Evolutionary conservation across 2,329 filamentous ascomycete genomes (phyloP).

Genomic region (Ophiognomonia clavigignenti-juglandacearum): DNA sequence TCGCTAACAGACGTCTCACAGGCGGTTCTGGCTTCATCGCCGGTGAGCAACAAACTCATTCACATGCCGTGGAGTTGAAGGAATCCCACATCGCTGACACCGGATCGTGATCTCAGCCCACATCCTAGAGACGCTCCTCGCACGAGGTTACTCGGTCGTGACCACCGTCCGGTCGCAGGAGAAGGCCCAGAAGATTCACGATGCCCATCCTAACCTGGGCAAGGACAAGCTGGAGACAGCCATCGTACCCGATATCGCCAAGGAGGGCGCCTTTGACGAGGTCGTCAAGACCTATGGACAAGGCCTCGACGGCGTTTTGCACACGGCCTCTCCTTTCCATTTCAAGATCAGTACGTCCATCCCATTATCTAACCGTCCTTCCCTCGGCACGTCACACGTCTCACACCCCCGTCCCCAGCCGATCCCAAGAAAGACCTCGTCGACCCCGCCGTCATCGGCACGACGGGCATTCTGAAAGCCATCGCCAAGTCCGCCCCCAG

Average conservation of each 20-base stretch:
- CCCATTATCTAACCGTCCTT: neutral
- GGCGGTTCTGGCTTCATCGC: slow-evolving; percentile 51
- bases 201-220: slow-evolving; percentile 38
- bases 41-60: slow-evolving; percentile 33
- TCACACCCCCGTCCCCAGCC: slow-evolving; percentile 20
- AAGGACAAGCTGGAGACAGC: slow-evolving; percentile 40
- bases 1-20: slow-evolving; percentile 17
- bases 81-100: no score
- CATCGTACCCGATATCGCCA: slow-evolving; percentile 75
- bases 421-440: slow-evolving; percentile 50
- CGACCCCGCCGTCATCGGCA: slow-evolving; percentile 53
- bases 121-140: slow-evolving; percentile 49
- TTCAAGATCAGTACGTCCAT: slow-evolving; percentile 38
- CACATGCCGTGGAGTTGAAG: no score
- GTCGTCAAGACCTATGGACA: slow-evolving; percentile 46
- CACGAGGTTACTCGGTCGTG: slow-evolving; percentile 45
- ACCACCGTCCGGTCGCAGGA: slow-evolving; percentile 52
- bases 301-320: slow-evolving; percentile 50
- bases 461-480: slow-evolving; percentile 66
- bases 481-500: slow-evolving; percentile 52
- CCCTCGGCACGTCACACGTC: neutral
- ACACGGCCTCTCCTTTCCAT: slow-evolving; percentile 58
- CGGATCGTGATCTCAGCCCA: no score
- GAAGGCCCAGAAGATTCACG: slow-evolving; percentile 47
- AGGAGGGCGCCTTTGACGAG: slow-evolving; percentile 68